Percentiles rank a stretch among this genome's conserved stretches.
phyloP scores from a whole-genome alignment of 768 basidiomycete species.

The Harrya chromipes region DNA sequence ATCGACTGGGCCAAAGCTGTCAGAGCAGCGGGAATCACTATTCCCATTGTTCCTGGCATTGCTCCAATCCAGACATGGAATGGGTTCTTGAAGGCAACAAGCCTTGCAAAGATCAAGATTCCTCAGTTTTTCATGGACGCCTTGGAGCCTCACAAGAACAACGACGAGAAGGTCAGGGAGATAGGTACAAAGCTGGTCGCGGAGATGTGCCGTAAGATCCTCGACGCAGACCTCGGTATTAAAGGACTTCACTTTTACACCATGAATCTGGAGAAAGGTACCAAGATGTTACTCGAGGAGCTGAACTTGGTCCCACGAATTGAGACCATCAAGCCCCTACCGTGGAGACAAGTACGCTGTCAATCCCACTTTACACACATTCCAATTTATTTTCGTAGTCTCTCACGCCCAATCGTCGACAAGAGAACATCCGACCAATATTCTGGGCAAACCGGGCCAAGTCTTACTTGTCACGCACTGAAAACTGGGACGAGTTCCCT shows the following conservation, averaged over 20 bases:
- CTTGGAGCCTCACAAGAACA: slow-evolving; percentile 82
- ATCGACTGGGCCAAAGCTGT: slow-evolving; percentile 85
- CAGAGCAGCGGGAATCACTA: slow-evolving; percentile 79
- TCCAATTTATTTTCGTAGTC: slow-evolving; percentile 44
- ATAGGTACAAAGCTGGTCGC: slow-evolving; percentile 94
- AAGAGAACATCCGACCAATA: slow-evolving; percentile 93
- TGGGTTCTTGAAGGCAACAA: slow-evolving; percentile 83
- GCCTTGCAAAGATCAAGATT: slow-evolving; percentile 72
- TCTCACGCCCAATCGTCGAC: slow-evolving; percentile 87
- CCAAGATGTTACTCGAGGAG: slow-evolving; percentile 93
- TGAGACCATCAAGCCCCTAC: slow-evolving; percentile 91
- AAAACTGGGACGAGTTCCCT: slow-evolving; percentile 99
- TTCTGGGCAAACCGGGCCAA: slow-evolving; percentile 98
- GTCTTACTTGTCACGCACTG: slow-evolving; percentile 93
- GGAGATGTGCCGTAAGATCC: slow-evolving; percentile 87
- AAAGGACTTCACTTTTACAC: slow-evolving; percentile 95
- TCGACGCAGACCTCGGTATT: slow-evolving; percentile 77
- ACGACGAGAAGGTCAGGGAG: slow-evolving; percentile 90
- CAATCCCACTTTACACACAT: neutral
- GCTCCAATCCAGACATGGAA: slow-evolving; percentile 97
- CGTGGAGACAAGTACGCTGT: slow-evolving; percentile 85
- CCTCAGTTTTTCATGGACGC: slow-evolving; percentile 72
- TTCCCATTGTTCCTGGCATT: slow-evolving; percentile 92
- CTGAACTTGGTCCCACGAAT: slow-evolving; percentile 82
- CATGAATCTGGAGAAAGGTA: slow-evolving; percentile 95